Conservation (phyloP, 805 yeast genomes). For the Yarrowia porcina region DNA sequence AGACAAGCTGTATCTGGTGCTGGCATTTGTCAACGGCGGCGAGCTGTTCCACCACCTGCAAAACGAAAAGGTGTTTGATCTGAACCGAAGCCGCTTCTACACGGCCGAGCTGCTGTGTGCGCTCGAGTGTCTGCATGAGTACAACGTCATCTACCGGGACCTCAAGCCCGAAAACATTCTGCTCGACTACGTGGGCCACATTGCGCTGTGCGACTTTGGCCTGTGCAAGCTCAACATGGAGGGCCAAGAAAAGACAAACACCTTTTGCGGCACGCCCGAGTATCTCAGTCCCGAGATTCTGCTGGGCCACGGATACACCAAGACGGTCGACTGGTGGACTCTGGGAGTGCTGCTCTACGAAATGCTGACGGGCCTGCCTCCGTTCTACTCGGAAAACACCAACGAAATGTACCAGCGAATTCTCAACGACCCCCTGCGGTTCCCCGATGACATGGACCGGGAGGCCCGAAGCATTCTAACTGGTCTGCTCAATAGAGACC, state of each 20-base stretch:
- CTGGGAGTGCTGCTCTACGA: slow-evolving; percentile 89
- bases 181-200: slow-evolving; percentile 94
- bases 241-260: slow-evolving; percentile 75
- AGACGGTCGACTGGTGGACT: slow-evolving; percentile 99
- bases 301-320: slow-evolving; percentile 88
- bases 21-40: slow-evolving; percentile 95
- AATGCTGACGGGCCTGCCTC: slow-evolving; percentile 96
- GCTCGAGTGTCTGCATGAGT: slow-evolving; percentile 82
- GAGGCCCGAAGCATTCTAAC: slow-evolving; percentile 79
- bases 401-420: slow-evolving; percentile 93
- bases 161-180: slow-evolving; percentile 94
- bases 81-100: slow-evolving; percentile 87
- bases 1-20: slow-evolving; percentile 86
- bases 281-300: slow-evolving; percentile 93
- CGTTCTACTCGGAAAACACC: slow-evolving; percentile 92
- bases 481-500: slow-evolving; percentile 79
- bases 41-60: slow-evolving; percentile 93
- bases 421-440: slow-evolving; percentile 78
- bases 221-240: slow-evolving; percentile 94
- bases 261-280: slow-evolving; percentile 98
- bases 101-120: slow-evolving; percentile 93
- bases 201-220: slow-evolving; percentile 96
- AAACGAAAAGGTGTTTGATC: slow-evolving; percentile 80
- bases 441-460: slow-evolving; percentile 82
- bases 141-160: slow-evolving; percentile 92